Evolutionary conservation across 345 rosid species (phyloP), one percentile per base, ranked within the genome.

Genomic region (Euclidium syriacum): DNA sequence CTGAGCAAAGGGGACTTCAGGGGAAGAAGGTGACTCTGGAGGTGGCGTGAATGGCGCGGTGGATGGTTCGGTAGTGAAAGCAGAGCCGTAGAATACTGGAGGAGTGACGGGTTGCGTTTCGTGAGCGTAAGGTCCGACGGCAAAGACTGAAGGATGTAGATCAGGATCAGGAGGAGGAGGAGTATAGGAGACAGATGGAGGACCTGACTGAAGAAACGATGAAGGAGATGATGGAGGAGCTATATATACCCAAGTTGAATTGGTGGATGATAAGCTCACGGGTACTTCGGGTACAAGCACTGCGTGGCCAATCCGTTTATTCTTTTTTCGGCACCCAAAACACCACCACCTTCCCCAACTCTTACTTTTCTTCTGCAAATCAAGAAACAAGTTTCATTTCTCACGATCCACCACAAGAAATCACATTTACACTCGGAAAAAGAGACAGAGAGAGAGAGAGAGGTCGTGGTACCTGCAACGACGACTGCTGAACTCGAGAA

Each of bases 201-300:
- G 96, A 62, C 74, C 92, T 26, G 97, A 94, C 51, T 77, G 99
- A n/a, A 90, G 71, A 71, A 87, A 94, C n/a, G 99, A 90, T 10
- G 86, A 92, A 4, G 97, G 99, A 71, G 99, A 94, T 14, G 99
- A 94, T 46, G 99, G 96, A 24, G 99, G 97, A 29, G 97, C 96
- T 54, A 77, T 73, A 65, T 90, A 72, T 7, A 76, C 40, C 7
- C 85, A 54, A 46, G 81, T 77, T 16, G 87, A 67, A 17, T 59
- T 78, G 41, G 76, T 65, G 0, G 61, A 68, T 17, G 55, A 78
- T 73, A 48, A 47, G 51, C 71, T 65, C 80, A n/a, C 80, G 0
- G 78, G 25, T 30, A 46, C 55, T 60, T 89, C 98, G 11, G 96
- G 89, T 61, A 81, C 80, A 43, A 92, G 85, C 34, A 85, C 83